Conservation (phyloP, 306 rosid species). For the Delonix regia region DNA sequence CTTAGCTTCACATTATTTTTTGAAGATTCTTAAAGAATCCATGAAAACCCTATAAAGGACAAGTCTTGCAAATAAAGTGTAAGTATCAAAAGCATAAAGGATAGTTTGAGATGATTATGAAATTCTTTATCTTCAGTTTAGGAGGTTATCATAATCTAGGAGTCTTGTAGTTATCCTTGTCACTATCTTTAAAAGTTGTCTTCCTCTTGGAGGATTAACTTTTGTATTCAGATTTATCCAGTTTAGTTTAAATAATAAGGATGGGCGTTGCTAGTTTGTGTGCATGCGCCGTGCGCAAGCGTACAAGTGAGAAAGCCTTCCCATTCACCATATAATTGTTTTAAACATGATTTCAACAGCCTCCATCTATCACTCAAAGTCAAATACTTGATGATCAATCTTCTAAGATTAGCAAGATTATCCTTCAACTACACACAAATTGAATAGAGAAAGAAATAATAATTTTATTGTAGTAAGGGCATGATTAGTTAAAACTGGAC, state of each 20-base stretch:
- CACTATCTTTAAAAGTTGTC: neutral
- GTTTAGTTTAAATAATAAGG: neutral
- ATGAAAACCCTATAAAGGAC: neutral
- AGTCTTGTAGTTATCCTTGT: neutral
- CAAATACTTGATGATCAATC: neutral
- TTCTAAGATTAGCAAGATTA: neutral
- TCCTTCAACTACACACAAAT: neutral
- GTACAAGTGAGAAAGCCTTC: neutral
- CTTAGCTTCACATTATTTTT: constrained; percentile 2
- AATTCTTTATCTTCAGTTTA: neutral
- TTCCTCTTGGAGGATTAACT: neutral
- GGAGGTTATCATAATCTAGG: neutral
- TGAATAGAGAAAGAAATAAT: neutral
- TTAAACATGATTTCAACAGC: constrained; percentile 1
- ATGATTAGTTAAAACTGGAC: neutral
- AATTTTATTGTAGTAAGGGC: neutral
- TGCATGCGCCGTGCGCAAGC: neutral
- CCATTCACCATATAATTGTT: neutral
- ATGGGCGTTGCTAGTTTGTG: neutral
- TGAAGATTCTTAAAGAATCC: neutral
- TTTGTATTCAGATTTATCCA: neutral
- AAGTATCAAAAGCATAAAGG: neutral
- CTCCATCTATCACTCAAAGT: neutral
- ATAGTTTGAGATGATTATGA: neutral
- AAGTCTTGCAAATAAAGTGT: neutral